phyloP scores from a whole-genome alignment of 2,329 filamentous ascomycete species.

The Colletotrichum sp. region DNA sequence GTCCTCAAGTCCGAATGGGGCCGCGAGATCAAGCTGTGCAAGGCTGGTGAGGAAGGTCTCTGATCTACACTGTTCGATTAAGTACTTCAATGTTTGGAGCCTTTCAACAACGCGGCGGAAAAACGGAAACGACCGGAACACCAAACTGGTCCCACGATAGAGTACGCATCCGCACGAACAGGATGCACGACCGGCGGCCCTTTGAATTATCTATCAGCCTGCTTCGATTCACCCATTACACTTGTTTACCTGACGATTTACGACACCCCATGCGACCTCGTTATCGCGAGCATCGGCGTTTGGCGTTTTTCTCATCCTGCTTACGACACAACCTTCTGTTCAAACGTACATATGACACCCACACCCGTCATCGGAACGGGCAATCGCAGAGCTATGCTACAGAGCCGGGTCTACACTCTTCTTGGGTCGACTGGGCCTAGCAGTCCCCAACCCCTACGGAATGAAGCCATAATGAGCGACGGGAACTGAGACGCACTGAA shows the following conservation, averaged over 20 bases:
- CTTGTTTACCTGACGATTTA: conserved; percentile 20
- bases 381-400: conserved; percentile 14
- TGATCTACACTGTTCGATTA: conserved; percentile 45
- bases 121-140: neutral
- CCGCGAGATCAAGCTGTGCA: conserved; percentile 95
- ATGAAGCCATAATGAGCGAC: conserved; percentile 18
- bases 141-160: neutral
- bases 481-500: conserved; percentile 2
- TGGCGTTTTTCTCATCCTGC: conserved; percentile 19
- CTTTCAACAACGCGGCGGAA: neutral
- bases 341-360: conserved; percentile 13
- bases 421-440: neutral
- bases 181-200: conserved; percentile 9
- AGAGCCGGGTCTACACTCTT: neutral
- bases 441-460: conserved; percentile 4
- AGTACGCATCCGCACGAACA: conserved; percentile 1
- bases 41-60: conserved; percentile 93
- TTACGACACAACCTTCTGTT: conserved; percentile 15
- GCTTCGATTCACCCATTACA: conserved; percentile 15
- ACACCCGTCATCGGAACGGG: conserved; percentile 2
- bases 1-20: conserved; percentile 99
- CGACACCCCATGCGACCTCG: conserved; percentile 20
- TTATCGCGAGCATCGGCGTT: conserved; percentile 24
- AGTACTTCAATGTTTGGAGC: neutral
- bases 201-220: neutral